phyloP scores from a whole-genome alignment of 768 basidiomycete genomes.

The Cubamyces sp. region DNA sequence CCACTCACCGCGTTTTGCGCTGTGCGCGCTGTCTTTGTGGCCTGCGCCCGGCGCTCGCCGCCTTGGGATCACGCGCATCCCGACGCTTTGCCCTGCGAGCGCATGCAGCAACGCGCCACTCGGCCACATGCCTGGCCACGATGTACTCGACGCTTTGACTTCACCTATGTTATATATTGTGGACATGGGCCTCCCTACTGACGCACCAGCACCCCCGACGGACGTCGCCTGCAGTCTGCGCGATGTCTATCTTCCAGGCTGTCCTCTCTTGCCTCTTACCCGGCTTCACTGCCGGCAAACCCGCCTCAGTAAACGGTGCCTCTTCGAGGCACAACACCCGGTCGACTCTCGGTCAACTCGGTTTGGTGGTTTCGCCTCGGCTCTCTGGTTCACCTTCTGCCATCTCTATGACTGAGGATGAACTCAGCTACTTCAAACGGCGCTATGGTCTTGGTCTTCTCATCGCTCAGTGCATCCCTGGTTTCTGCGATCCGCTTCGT shows the following conservation, averaged over 20 bases:
- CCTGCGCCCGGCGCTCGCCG: background rate
- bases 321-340: too few species aligned
- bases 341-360: too few species aligned
- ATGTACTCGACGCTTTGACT: conserved; percentile 1
- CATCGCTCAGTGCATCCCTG: background rate
- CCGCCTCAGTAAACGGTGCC: background rate
- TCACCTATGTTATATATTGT: background rate
- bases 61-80: conserved; percentile 6
- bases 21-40: background rate
- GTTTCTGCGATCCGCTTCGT: background rate
- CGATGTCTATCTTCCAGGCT: conserved; percentile 8
- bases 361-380: too few species aligned
- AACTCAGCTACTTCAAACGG: background rate
- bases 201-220: background rate
- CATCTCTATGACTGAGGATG: too few species aligned
- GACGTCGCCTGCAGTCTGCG: background rate
- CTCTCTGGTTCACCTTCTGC: too few species aligned
- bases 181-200: too few species aligned
- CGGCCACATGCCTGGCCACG: background rate
- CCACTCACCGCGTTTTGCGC: too few species aligned
- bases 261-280: conserved; percentile 2
- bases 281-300: background rate
- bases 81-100: conserved; percentile 4
- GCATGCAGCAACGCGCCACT: background rate
- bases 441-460: background rate